Percentiles rank a stretch among this genome's conserved stretches.
phyloP scores from a whole-genome alignment of 306 rosid species.

The Spatholobus suberectus region DNA sequence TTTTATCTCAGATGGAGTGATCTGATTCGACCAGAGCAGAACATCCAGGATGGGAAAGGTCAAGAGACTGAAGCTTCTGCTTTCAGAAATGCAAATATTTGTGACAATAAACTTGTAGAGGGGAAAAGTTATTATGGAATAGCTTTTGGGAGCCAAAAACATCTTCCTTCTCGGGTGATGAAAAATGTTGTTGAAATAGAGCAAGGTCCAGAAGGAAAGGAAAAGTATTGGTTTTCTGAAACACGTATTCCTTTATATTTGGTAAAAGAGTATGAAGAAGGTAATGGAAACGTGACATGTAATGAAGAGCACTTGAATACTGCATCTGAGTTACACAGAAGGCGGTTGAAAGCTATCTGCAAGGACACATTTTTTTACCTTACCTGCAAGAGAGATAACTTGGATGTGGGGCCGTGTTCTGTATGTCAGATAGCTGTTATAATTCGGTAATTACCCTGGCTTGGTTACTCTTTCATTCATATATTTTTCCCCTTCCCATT shows the following conservation, averaged over 20 bases:
- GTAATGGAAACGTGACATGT: slow-evolving; percentile 45
- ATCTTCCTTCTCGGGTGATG: slow-evolving; percentile 92
- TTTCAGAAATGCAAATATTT: slow-evolving; percentile 86
- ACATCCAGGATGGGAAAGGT: slow-evolving; percentile 76
- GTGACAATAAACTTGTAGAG: slow-evolving; percentile 66
- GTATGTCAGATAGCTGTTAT: slow-evolving; percentile 69
- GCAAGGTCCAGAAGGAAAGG: slow-evolving; percentile 63
- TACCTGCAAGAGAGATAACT: slow-evolving; percentile 82
- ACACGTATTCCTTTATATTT: slow-evolving; percentile 81
- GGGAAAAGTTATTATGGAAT: slow-evolving; percentile 68
- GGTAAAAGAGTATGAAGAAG: slow-evolving; percentile 84
- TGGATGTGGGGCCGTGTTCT: slow-evolving; percentile 67
- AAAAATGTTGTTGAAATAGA: slow-evolving; percentile 79
- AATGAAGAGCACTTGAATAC: slow-evolving; percentile 51
- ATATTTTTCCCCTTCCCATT: neutral
- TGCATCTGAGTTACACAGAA: slow-evolving; percentile 52
- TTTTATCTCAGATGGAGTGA: slow-evolving; percentile 89
- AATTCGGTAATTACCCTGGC: slow-evolving; percentile 56
- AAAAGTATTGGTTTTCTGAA: slow-evolving; percentile 87
- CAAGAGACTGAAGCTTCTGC: slow-evolving; percentile 89
- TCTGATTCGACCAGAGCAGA: slow-evolving; percentile 93
- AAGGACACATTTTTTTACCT: slow-evolving; percentile 82
- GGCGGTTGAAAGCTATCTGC: slow-evolving; percentile 55
- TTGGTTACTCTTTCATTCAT: slow-evolving; percentile 1
- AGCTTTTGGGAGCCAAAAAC: slow-evolving; percentile 89